Evolutionary conservation across 305 asterid species (phyloP), one percentile per base, ranked within the genome.

Genomic region (Salvia sclarea): DNA sequence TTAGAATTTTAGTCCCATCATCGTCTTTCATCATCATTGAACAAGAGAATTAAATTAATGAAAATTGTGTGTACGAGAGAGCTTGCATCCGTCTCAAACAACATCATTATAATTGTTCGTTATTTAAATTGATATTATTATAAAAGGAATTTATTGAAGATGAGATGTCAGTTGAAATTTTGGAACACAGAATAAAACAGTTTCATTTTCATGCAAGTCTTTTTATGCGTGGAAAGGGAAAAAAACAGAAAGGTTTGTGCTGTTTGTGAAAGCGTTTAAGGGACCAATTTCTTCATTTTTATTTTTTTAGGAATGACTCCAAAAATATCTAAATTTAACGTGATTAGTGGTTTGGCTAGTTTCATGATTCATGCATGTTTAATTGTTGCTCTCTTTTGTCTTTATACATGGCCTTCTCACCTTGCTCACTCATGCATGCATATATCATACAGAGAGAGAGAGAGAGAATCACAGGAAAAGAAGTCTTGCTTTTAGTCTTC

Each of bases 361-460:
- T 71, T 41, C 73, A 64, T 73, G 72, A 64, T 73, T 47, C 75
- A 60, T 73, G 72, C 61, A 54, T 59, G 56, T n/a, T n/a, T n/a
- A n/a, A n/a, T n/a, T 67, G 37, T 50, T 8, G 25, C 14, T 48
- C 62, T 18, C 63, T 18, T 31, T 74, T 61, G 25, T 53, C 70
- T 61, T 68, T 74, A 43, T 54, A 54, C 18, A 53, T 53, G 37
- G 55, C 55, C 28, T 48, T 12, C 11, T 24, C 16, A 22, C 53
- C 17, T 22, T 47, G 12, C 2, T 47, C 66, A 16, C 28, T 28
- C n/a, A 47, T 72, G 71, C 75, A 62, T 68, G 72, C 78, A 77
- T 52, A 21, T n/a, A 18, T 14, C n/a, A 12, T 38, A 14, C 14
- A 28, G 12, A 28, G 20, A 55, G 25, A 28, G 33, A 14, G 2